A percentile compares a stretch with the other conserved stretches of the same genome.
Evolutionary conservation across 2,329 filamentous ascomycete species (phyloP).

Genomic region (Talaromyces amestolkiae): DNA sequence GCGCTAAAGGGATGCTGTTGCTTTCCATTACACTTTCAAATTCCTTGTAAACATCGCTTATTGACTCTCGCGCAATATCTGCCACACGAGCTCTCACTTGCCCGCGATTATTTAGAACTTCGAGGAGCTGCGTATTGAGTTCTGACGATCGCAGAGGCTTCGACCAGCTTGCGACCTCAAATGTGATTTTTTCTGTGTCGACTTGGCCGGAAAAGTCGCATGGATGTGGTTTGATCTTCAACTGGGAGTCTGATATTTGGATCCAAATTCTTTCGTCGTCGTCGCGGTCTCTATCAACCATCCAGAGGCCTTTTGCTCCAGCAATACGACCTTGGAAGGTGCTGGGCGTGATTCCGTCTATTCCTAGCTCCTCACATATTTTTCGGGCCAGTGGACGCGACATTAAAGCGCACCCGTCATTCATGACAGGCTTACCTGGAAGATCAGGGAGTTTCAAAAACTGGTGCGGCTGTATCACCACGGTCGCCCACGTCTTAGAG

Average conservation of each 20-base stretch:
- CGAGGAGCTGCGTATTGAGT: constrained; percentile 56
- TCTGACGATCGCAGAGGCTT: constrained; percentile 43
- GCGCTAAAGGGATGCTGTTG: constrained; percentile 35
- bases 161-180: constrained; percentile 55
- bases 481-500: constrained; percentile 45
- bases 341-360: constrained; percentile 46
- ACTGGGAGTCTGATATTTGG: constrained; percentile 55
- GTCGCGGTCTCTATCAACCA: constrained; percentile 43
- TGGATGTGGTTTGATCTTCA: constrained; percentile 53
- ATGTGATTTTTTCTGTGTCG: constrained; percentile 50
- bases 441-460: constrained; percentile 36
- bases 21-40: constrained; percentile 38
- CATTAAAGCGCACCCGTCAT: constrained; percentile 55
- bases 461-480: constrained; percentile 36
- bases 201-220: constrained; percentile 29
- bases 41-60: constrained; percentile 35
- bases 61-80: constrained; percentile 40
- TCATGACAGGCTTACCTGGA: constrained; percentile 39
- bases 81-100: constrained; percentile 44
- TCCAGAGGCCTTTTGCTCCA: constrained; percentile 63
- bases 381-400: constrained; percentile 50
- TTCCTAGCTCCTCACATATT: constrained; percentile 47
- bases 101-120: constrained; percentile 54
- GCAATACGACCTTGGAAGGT: constrained; percentile 58
- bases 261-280: constrained; percentile 51